These are phyloP conservation scores for Colletotrichum falcatum DNA, from an alignment of 2,329 filamentous ascomycete genomes.

Conservation along the genomic window DNA sequence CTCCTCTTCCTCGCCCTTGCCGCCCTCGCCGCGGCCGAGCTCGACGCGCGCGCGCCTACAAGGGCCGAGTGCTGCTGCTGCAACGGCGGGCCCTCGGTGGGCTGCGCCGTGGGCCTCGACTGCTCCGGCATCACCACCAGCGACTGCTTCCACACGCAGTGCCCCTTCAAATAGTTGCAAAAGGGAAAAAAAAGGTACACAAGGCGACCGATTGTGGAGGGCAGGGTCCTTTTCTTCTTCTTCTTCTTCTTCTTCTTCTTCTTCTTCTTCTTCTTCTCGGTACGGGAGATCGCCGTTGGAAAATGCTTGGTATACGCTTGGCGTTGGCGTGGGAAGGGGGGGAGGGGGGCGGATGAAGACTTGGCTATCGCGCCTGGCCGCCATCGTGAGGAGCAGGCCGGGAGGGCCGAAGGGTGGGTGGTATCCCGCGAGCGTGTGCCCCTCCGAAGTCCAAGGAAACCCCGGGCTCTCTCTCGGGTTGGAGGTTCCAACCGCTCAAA, in stretches of 20 bases:
- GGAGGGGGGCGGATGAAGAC: no score
- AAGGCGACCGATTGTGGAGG: no score
- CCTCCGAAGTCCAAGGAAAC: not conserved
- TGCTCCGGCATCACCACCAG: slow-evolving; percentile 33
- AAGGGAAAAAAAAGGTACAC: no score
- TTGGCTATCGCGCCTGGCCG: not conserved
- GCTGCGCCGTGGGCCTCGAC: slow-evolving; percentile 35
- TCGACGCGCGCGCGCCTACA: slow-evolving; percentile 35
- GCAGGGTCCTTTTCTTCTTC: no score
- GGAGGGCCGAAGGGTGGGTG: not conserved
- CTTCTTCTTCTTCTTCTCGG: no score
- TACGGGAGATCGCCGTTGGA: not conserved
- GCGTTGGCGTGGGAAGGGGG: not conserved
- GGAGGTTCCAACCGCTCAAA: no score
- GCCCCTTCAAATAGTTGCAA: slow-evolving; percentile 26
- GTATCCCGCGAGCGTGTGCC: not conserved
- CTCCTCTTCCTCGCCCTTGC: slow-evolving; percentile 7
- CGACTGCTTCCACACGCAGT: slow-evolving; percentile 30
- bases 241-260: no score
- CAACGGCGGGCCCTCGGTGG: slow-evolving; percentile 37
- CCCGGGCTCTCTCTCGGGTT: no score
- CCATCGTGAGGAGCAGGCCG: not conserved
- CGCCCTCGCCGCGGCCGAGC: slow-evolving; percentile 11
- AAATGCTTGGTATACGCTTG: not conserved
- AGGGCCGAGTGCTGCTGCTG: slow-evolving; percentile 41